Evolutionary conservation across 225 moss, liverwort and hornwort species (phyloP), one percentile per base, ranked within the genome.

Genomic region (Pseudoscleropodium purum): DNA sequence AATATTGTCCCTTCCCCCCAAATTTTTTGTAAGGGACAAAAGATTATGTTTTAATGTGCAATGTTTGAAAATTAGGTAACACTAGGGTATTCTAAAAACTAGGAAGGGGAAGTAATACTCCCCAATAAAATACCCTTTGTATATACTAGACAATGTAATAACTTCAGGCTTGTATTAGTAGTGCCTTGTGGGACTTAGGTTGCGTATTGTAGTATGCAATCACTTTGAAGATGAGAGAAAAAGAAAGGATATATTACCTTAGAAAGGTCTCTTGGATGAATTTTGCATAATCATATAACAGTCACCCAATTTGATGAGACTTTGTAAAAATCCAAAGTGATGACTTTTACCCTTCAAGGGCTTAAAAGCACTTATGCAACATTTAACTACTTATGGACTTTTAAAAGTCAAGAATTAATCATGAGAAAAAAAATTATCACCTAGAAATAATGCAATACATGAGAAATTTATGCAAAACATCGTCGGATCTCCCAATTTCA

Each of bases 1-100:
- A 6, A 43, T 74, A 10, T 2, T 1, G 3, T 29, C 9, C 27
- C 17, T 4, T n/a, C n/a, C n/a, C 5, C 2, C 10, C 11, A 11
- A 6, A 47, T 47, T 47, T 47, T 47, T 47, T 12, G 16, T 29
- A 8, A 47, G 3, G 47, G 30, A 6, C 10, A 30, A 74, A 45
- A 47, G 5, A 3, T 41, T 15, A 6, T 2, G 11, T 6, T 74
- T 30, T 18, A 6, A 47, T 45, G 8, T 15, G 0, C 0, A 8
- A 0, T 30, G 6, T 7, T 75, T 49, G 7, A 31, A 76, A 75
- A 47, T 18, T 45, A 30, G 39, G 5, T 41, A 15, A 15, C 15
- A 41, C 4, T 8, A 20, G 68, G 68, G 3, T 21, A 37, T 0
- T 41, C 3, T 15, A 15, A 25, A 72, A 41, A 15, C 15, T 27